These are phyloP conservation scores for Penicillium sp. DNA, from an alignment of 2,329 filamentous ascomycete species.

Conservation along the genomic window DNA sequence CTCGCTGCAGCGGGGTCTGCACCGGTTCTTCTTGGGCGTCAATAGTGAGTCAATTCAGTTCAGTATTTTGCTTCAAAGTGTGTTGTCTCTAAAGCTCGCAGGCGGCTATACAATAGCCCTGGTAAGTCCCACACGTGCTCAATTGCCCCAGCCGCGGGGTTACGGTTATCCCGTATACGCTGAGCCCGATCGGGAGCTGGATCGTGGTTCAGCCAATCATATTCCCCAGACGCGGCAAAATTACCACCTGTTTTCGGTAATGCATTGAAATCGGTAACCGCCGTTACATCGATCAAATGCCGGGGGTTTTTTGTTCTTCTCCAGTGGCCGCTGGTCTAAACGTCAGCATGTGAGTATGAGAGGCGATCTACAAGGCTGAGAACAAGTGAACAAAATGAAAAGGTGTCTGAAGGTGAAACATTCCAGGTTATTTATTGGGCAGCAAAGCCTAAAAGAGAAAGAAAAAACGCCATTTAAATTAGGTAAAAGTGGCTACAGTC, in stretches of 20 bases:
- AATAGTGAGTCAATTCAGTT: too few relatives aligned
- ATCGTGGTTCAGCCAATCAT: slow-evolving; percentile 12
- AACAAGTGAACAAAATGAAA: not conserved
- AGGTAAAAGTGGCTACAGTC: slow-evolving; percentile 17
- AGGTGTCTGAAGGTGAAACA: not conserved
- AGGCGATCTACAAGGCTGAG: not conserved
- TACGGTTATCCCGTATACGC: slow-evolving; percentile 11
- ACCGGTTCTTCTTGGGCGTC: not conserved
- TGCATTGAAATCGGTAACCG: not conserved
- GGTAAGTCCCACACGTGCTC: slow-evolving; percentile 18
- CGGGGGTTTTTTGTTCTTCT: not conserved
- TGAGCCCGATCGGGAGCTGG: slow-evolving; percentile 1
- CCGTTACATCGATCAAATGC: slow-evolving; percentile 9
- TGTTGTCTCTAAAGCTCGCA: not conserved
- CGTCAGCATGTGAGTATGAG: slow-evolving; percentile 20
- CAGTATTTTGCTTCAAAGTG: too few relatives aligned
- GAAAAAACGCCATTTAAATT: slow-evolving; percentile 10
- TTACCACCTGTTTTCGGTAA: slow-evolving; percentile 1
- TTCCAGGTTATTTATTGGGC: slow-evolving; percentile 4
- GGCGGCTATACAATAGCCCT: slow-evolving; percentile 1
- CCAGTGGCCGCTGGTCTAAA: slow-evolving; percentile 15
- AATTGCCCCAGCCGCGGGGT: slow-evolving; percentile 18
- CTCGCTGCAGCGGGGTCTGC: not conserved
- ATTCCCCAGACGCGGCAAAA: not conserved
- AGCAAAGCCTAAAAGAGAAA: slow-evolving; percentile 1